Evolutionary conservation across 805 yeast genomes (phyloP).

Genomic region (Candida coleopterorum): DNA sequence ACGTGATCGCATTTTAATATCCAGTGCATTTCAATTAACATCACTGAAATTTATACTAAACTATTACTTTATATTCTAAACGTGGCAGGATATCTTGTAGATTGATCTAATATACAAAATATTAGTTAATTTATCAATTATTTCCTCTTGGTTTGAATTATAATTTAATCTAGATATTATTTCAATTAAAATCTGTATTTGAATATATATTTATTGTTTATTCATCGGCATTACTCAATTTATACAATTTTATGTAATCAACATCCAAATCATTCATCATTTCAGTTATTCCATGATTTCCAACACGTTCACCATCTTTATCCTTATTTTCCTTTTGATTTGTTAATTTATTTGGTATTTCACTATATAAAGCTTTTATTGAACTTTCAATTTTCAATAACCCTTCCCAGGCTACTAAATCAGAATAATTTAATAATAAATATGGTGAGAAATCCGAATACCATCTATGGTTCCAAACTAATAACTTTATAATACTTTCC

Average conservation of each 20-base stretch:
- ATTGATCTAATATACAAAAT: too few species aligned
- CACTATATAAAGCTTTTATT: slow-evolving; percentile 60
- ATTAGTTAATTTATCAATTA: too few species aligned
- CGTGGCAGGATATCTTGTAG: too few species aligned
- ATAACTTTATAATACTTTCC: slow-evolving; percentile 65
- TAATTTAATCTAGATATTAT: too few species aligned
- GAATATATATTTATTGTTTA: slow-evolving; percentile 9
- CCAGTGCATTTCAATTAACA: too few species aligned
- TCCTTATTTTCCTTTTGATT: slow-evolving; percentile 12
- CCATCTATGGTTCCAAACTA: slow-evolving; percentile 99
- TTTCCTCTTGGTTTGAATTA: too few species aligned
- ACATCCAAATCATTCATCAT: slow-evolving; percentile 44
- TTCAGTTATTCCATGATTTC: slow-evolving; percentile 51
- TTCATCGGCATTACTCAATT: slow-evolving; percentile 38
- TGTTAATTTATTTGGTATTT: slow-evolving; percentile 12
- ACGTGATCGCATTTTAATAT: too few species aligned
- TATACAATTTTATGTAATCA: slow-evolving; percentile 11
- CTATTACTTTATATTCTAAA: too few species aligned
- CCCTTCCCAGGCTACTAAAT: slow-evolving; percentile 72
- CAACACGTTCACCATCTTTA: slow-evolving; percentile 16
- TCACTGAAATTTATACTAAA: too few species aligned
- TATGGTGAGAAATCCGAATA: slow-evolving; percentile 83
- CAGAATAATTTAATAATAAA: slow-evolving; percentile 52
- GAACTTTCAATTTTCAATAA: slow-evolving; percentile 69
- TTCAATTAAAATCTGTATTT: too few species aligned